Evolutionary conservation across 2,329 filamentous ascomycete genomes (phyloP), one percentile per base, ranked within the genome.

Genomic region (Cladophialophora yegresii): DNA sequence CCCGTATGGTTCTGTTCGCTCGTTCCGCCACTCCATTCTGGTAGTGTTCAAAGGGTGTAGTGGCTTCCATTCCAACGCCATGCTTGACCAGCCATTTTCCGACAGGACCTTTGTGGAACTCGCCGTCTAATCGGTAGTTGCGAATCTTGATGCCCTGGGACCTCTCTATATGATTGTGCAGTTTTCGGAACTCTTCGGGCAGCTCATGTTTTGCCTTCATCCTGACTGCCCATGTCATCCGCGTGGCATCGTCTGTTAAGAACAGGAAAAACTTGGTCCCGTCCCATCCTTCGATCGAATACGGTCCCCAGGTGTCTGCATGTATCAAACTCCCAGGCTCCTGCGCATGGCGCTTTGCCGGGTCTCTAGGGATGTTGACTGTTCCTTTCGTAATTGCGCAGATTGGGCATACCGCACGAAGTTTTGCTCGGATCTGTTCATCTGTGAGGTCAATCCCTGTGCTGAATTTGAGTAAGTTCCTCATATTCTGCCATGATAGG

Each of bases 1-100:
- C 62, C 13, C 62, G 57, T 5, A 61, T 26, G 9, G 33, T 64
- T 13, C 62, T 26, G 49, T 64, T 61, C 4, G 13, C 26, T 51
- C 62, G 2, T 30, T 64, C 62, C 2, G 62, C 62, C 1, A 61
- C 57, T 30, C 62, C 57, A 36, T 64, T 64, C 49, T 64, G 40
- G 28, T 64, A 64, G 51, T 64, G 56, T 10, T 4, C 57, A 32
- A 61, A 64, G 7, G 56, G 49, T 23, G 12, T 13, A 2, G 40
- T 64, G 28, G 32, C 26, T 40, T 64, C 57, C n/a, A n/a, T 12
- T 2, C 16, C 22, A 50, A 64, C 56, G 30, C 13, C n/a, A 8
- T 61, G 50, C 16, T 32, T 10, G 4, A 28, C 26, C 3, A 20
- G 4, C 62, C 62, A 64, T 13, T 13, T 30, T 10, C 22, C 51